Evolutionary conservation across 2,329 filamentous ascomycete genomes (phyloP).

Genomic region (Ceratocystis destructans): DNA sequence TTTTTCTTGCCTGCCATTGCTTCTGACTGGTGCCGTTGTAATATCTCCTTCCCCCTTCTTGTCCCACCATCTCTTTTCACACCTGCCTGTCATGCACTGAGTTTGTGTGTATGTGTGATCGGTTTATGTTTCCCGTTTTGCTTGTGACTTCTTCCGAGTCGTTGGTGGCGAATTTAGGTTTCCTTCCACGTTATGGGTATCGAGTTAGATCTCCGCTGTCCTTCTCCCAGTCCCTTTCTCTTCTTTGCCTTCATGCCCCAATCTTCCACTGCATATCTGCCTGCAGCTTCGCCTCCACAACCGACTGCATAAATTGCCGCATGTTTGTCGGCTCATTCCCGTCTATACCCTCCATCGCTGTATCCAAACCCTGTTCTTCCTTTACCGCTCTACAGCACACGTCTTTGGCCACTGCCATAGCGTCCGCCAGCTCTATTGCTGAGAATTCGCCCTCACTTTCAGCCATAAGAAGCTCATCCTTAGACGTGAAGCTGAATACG

Average conservation of each 20-base stretch:
- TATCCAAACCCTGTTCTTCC: conserved; percentile 30
- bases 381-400: conserved; percentile 43
- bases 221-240: background rate
- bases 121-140: conserved; percentile 10
- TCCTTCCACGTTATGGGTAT: background rate
- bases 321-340: conserved; percentile 35
- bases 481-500: conserved; percentile 68
- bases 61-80: background rate
- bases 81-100: background rate
- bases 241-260: background rate
- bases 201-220: background rate
- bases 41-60: background rate
- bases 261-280: conserved; percentile 44
- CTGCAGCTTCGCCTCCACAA: conserved; percentile 42
- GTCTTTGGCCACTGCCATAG: conserved; percentile 49
- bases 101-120: background rate
- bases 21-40: background rate
- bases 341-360: conserved; percentile 33
- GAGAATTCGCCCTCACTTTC: conserved; percentile 75
- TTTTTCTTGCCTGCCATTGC: background rate
- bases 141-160: background rate
- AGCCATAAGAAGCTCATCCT: conserved; percentile 57
- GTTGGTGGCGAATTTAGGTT: background rate
- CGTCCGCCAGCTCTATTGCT: conserved; percentile 59
- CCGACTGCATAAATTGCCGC: conserved; percentile 47